A percentile compares a stretch with the other conserved stretches of the same genome.
These are phyloP conservation scores for Thermomyces lanuginosus DNA, from an alignment of 2,329 filamentous ascomycete genomes.

Conservation along the genomic window DNA sequence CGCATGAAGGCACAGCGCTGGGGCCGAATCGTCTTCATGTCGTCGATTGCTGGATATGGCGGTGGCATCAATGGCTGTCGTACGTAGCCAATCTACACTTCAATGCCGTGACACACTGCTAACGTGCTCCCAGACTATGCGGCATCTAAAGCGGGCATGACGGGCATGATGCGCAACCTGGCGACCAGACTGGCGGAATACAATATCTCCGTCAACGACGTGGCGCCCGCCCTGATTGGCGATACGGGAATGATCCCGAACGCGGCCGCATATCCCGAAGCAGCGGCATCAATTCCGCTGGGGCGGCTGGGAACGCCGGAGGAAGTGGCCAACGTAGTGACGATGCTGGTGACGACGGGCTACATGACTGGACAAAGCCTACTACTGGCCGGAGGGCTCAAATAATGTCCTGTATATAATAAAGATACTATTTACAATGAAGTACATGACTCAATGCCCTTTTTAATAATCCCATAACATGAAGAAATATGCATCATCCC, in stretches of 20 bases:
- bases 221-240: conserved; percentile 54
- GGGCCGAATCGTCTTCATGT: conserved; percentile 50
- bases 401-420: conserved; percentile 1
- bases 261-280: conserved; percentile 40
- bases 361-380: conserved; percentile 44
- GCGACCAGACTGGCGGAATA: conserved; percentile 41
- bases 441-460: background rate
- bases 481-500: conserved; percentile 8
- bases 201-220: conserved; percentile 51
- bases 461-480: conserved; percentile 1
- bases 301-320: conserved; percentile 41
- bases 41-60: conserved; percentile 46
- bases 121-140: conserved; percentile 28
- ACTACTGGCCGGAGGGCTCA: conserved; percentile 28
- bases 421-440: background rate
- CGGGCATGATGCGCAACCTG: conserved; percentile 50
- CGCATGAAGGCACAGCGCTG: conserved; percentile 44
- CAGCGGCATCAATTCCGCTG: conserved; percentile 44
- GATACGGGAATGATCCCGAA: conserved; percentile 47
- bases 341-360: conserved; percentile 44
- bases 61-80: conserved; percentile 48
- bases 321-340: conserved; percentile 45
- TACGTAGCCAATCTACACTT: conserved; percentile 7
- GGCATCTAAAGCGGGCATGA: conserved; percentile 46
- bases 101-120: background rate